Evolutionary conservation across 2,329 filamentous ascomycete species (phyloP).

Genomic region (Fusarium anthophilum): DNA sequence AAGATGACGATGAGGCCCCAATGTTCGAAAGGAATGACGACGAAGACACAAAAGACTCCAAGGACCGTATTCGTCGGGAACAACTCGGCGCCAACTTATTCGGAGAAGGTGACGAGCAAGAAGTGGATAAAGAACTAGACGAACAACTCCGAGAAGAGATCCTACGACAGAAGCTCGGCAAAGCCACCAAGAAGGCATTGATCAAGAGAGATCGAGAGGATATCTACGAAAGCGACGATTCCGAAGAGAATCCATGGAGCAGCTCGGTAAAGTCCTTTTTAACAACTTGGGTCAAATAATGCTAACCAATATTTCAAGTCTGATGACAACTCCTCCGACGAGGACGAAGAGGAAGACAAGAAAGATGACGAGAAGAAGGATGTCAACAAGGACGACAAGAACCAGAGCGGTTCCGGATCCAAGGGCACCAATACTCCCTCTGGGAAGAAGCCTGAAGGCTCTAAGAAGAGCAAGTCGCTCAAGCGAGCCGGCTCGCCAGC

Average conservation of each 20-base stretch:
- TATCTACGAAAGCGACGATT: constrained; percentile 80
- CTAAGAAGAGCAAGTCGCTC: constrained; percentile 68
- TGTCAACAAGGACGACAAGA: constrained; percentile 61
- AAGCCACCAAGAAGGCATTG: constrained; percentile 80
- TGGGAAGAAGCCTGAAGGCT: constrained; percentile 55
- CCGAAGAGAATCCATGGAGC: constrained; percentile 55
- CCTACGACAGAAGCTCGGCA: constrained; percentile 75
- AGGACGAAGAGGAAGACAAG: constrained; percentile 50
- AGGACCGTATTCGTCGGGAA: constrained; percentile 78
- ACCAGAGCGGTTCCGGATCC: constrained; percentile 64
- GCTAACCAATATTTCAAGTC: constrained; percentile 50
- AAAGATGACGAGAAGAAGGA: constrained; percentile 57
- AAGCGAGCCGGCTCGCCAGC: constrained; percentile 90
- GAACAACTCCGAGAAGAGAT: constrained; percentile 75
- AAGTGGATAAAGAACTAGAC: constrained; percentile 78
- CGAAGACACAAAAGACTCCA: constrained; percentile 78
- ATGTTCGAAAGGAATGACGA: constrained; percentile 82
- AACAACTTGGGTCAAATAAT: not conserved
- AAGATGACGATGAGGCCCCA: constrained; percentile 85
- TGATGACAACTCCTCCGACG: constrained; percentile 56
- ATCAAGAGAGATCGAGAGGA: constrained; percentile 86
- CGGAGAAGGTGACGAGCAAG: constrained; percentile 72
- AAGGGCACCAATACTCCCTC: constrained; percentile 73
- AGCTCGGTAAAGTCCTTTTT: constrained; percentile 46
- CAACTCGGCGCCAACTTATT: constrained; percentile 91